Base-by-base conservation (phyloP, 2,329 filamentous ascomycete genomes). In the Verticillium albo-atrum region DNA sequence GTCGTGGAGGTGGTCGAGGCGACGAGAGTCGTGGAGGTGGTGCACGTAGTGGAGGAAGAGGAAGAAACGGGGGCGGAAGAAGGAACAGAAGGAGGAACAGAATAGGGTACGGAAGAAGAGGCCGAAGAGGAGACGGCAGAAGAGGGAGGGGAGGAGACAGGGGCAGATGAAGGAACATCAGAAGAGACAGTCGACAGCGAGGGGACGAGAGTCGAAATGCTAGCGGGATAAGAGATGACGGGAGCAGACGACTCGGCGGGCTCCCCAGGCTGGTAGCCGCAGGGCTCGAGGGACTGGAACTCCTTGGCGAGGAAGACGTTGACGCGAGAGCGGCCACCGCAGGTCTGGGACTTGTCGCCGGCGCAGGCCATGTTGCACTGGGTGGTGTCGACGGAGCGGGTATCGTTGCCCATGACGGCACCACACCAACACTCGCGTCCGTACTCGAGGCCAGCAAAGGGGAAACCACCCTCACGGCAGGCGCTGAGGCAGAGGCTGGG, bases 361-460 rank as follows among this genome's bases (percentile, higher is more conserved):
- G 73, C 75, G 71, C 85, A 88, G 42, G 78, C 69, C 66, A 79
- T 77, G 62, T 75, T 73, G 70, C 85, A 88, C 47, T 79, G 68
- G 15, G 64, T 63, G 25, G 66, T 60, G 55, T 73, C 68, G 12
- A 74, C 75, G 32, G 72, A 66, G 32, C 61, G 61, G 5, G 76
- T 79, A 58, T 74, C 72, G 63, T 80, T 80, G 42, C 81, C 83
- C 34, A 86, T 73, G 28, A 85, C 76, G 42, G 79, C 79, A 52
- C 80, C 80, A 64, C 81, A 83, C 67, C 75, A 82, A 53, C 42
- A 62, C 61, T 59, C 68, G 64, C 68, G 65, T 35, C 75, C 75
- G 58, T 73, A 81, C 69, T 83, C 78, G 10, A 76, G 73, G 59
- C 79, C 80, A 28, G 80, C 80, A 56, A 79, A 77, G 50, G 79